Evolutionary conservation across 2,329 filamentous ascomycete genomes (phyloP).

Genomic region (Sclerotinia trifoliorum): DNA sequence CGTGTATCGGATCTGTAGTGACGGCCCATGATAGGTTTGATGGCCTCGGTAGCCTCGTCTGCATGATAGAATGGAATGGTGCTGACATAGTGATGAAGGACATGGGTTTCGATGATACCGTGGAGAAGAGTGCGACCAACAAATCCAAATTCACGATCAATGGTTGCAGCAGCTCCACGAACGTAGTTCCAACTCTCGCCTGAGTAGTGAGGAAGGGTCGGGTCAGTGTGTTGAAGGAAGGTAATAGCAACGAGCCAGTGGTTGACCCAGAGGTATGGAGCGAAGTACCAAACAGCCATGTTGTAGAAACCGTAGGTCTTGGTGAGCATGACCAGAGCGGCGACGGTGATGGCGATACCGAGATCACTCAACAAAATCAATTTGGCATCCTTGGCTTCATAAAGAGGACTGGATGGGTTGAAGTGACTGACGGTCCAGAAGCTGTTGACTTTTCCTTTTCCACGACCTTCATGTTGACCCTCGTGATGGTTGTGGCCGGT

Average conservation of each 20-base stretch:
- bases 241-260: constrained; percentile 99
- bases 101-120: constrained; percentile 53
- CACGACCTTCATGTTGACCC: constrained; percentile 87
- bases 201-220: constrained; percentile 88
- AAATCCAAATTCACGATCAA: constrained; percentile 96
- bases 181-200: constrained; percentile 86
- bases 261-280: constrained; percentile 97
- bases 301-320: constrained; percentile 81
- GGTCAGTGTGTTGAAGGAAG: constrained; percentile 96
- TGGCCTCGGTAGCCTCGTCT: constrained; percentile 89
- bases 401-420: constrained; percentile 81
- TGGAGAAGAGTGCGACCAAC: constrained; percentile 58
- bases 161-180: constrained; percentile 89
- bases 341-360: constrained; percentile 64
- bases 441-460: constrained; percentile 88
- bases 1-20: constrained; percentile 86
- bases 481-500: constrained; percentile 96
- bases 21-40: constrained; percentile 90
- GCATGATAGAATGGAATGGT: constrained; percentile 96
- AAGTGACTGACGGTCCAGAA: constrained; percentile 92
- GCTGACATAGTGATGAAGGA: constrained; percentile 96
- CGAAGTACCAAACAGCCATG: constrained; percentile 88
- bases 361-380: constrained; percentile 85
- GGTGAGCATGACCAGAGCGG: constrained; percentile 60
- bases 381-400: constrained; percentile 86